These are phyloP conservation scores for Hanseniaspora mollemarum DNA, from an alignment of 805 yeast genomes.

Conservation along the genomic window DNA sequence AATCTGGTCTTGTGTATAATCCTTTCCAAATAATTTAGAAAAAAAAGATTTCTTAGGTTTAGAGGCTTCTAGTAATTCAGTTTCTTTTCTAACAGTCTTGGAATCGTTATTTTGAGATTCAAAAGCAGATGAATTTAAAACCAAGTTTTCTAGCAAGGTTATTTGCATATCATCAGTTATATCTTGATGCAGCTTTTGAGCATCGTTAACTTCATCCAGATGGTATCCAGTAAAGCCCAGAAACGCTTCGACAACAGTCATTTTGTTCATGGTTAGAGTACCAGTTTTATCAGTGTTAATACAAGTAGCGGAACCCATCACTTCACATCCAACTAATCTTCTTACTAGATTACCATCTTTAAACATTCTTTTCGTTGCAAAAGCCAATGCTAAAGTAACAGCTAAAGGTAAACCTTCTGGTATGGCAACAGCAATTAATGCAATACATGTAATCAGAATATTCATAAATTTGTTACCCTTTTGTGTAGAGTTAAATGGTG, in stretches of 20 bases:
- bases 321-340: slow-evolving; percentile 85
- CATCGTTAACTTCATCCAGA: slow-evolving; percentile 30
- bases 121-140: slow-evolving; percentile 81
- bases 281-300: slow-evolving; percentile 97
- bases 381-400: slow-evolving; percentile 89
- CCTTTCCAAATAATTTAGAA: slow-evolving; percentile 15
- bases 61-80: slow-evolving; percentile 25
- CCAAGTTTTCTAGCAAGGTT: slow-evolving; percentile 44
- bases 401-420: slow-evolving; percentile 98
- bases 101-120: slow-evolving; percentile 41
- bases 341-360: slow-evolving; percentile 93
- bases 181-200: slow-evolving; percentile 14
- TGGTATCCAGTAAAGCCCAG: slow-evolving; percentile 51
- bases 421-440: slow-evolving; percentile 94
- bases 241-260: slow-evolving; percentile 77
- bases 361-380: slow-evolving; percentile 97
- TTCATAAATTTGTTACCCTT: slow-evolving; percentile 79
- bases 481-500: slow-evolving; percentile 35
- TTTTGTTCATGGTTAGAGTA: slow-evolving; percentile 83
- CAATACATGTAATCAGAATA: slow-evolving; percentile 79
- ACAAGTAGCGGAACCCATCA: slow-evolving; percentile 98
- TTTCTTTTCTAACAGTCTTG: slow-evolving; percentile 15
- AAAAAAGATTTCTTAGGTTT: slow-evolving; percentile 18
- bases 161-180: slow-evolving; percentile 8
- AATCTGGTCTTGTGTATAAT: slow-evolving; percentile 17